Percentiles rank a stretch among this genome's conserved stretches.
phyloP scores from a whole-genome alignment of 2,329 filamentous ascomycete species.

The Purpureocillium takamizusanense region DNA sequence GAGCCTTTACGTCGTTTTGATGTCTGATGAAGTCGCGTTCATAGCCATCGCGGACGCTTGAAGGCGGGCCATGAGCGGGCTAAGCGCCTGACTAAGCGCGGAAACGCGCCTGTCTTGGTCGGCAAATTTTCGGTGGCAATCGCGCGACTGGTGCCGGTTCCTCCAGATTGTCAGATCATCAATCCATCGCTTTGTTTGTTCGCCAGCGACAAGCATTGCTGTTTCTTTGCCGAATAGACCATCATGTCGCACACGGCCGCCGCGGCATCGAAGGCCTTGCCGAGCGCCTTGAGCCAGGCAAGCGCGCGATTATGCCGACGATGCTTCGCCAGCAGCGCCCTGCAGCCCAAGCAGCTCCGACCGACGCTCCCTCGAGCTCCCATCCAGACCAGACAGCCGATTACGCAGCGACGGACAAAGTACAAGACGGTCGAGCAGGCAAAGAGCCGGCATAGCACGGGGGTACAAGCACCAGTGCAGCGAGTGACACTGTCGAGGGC shows the following conservation, averaged over 20 bases:
- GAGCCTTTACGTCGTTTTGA: not conserved
- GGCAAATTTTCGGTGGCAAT: slow-evolving; percentile 9
- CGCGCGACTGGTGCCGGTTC: not conserved
- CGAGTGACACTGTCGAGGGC: not conserved
- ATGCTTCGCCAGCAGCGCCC: slow-evolving; percentile 27
- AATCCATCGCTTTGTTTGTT: too few relatives aligned
- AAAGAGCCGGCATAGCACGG: slow-evolving; percentile 47
- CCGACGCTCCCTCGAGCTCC: slow-evolving; percentile 20
- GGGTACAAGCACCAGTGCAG: slow-evolving; percentile 28
- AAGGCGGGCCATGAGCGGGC: not conserved
- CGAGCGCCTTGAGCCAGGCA: slow-evolving; percentile 21
- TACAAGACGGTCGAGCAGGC: slow-evolving; percentile 50
- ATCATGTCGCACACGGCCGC: slow-evolving; percentile 29
- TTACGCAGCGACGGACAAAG: slow-evolving; percentile 29
- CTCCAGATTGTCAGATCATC: too few relatives aligned
- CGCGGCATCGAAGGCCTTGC: slow-evolving; percentile 24
- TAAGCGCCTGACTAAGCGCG: slow-evolving; percentile 1
- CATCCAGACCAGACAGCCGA: slow-evolving; percentile 22
- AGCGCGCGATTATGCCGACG: slow-evolving; percentile 29
- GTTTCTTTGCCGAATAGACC: not conserved
- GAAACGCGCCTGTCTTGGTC: not conserved
- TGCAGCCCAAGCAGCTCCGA: slow-evolving; percentile 25
- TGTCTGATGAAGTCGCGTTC: not conserved
- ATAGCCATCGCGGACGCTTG: not conserved
- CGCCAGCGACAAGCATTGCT: too few relatives aligned